Evolutionary conservation across 257 asterid species (phyloP), one percentile per base, ranked within the genome.

Genomic region (Oldenlandia corymbosa): DNA sequence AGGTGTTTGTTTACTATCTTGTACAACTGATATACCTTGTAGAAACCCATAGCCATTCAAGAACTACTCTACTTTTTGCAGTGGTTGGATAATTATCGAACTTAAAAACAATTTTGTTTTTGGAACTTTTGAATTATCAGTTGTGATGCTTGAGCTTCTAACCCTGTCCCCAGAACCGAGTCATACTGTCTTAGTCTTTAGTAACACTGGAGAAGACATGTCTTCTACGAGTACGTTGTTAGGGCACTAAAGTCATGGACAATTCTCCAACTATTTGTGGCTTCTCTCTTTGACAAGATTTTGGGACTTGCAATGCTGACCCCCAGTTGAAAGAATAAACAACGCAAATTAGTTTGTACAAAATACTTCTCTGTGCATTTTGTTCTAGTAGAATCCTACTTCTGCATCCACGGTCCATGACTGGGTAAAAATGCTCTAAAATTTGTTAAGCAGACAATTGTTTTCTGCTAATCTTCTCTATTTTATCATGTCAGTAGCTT

Each of bases 1-100:
- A 21, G 70, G 95, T 80, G 67, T 51, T 57, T 77, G 65, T 31
- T 41, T n/a, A 43, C 37, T 24, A 14, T 42, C 42, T 37, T 6
- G 39, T 65, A 13, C 13, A 9, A 16, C 16, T 21, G 58, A 46
- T 63, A 10, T 48, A 17, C 31, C 32, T 41, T 66, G 64, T 53
- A 36, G 20, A 21, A 37, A 32, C 21, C 3, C 26, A 23, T 23
- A 51, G 10, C 16, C 18, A 50, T 51, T 51, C 28, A 24, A 51
- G 6, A 51, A 2, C 34, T 45, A 14, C 18, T n/a, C n/a, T n/a
- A n/a, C 1, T 45, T 3, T 45, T 45, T 14, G 50, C 32, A 51
- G 12, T 51, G 30, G 26, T 12, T 51, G 32, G 58, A 51, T 21
- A 23, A 6, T 4, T 14, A 45, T 45, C 17, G 34, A 51, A 51